Base-by-base conservation (phyloP, 345 rosid species). In the Triadica sebifera region DNA sequence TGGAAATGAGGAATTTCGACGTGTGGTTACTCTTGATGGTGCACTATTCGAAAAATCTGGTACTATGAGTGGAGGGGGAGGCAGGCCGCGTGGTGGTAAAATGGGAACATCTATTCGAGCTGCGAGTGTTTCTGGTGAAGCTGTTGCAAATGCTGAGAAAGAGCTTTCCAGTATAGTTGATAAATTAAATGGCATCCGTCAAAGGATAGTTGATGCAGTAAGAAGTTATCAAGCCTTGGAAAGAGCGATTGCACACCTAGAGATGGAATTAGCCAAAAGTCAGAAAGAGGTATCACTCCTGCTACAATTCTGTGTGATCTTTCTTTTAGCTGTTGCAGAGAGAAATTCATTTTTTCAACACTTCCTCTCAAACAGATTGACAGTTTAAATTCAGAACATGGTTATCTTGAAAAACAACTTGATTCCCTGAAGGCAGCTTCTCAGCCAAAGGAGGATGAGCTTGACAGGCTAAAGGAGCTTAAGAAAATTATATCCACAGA, bases 1-100 rank as follows among this genome's bases (percentile, higher is more conserved):
- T 75, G 90, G 90, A 75, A 87, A 81, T 72, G 82, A 74, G 86
- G 98, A 94, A 59, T 94, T 92, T 70, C 89, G 91, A 45, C 91
- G 97, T 51, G 98, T 94, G 19, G 99, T 91, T 72, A 93, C 99
- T 47, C 91, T 95, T 66, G 97, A 95, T 65, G 99, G 99, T 62
- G 91, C 96, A 63, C 96, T 95, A 74, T 91, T 95, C 74, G 98
- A 93, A 86, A 90, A 87, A 81, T 91, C 97, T 79, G 99, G 99
- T 72, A 95, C 99, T 12, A 93, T 95, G 98, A 95, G 93, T 78
- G 99, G 99, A 59, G 98, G 98, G 25, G 99, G 99, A 85, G 78
- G 87, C 78, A 93, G 88, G 86, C 98, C 98, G 65, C 91, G 93
- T 45, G 98, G 98, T 63, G 98, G 99, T 61, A 94, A 88, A 88